Percentiles rank a stretch among this genome's conserved stretches.
phyloP scores from a whole-genome alignment of 2,329 filamentous ascomycete species.

The Purpureocillium takamizusanense region DNA sequence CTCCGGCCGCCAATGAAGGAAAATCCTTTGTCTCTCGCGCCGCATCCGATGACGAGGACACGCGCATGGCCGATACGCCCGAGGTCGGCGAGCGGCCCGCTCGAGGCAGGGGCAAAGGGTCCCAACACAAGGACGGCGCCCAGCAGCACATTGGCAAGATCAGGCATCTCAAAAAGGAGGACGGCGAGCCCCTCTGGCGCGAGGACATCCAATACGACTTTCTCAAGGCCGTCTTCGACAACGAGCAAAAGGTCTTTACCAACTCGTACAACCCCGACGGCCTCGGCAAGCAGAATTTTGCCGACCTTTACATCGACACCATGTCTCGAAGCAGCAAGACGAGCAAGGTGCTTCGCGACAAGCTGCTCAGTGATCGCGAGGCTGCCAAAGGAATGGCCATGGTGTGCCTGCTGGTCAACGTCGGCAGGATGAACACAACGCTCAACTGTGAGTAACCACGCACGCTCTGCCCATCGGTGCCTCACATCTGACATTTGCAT shows the following conservation, averaged over 20 bases:
- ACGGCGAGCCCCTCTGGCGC: constrained; percentile 79
- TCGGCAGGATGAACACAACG: constrained; percentile 97
- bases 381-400: constrained; percentile 98
- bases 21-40: constrained; percentile 38
- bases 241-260: constrained; percentile 70
- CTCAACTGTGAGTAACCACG: constrained; percentile 66
- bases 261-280: constrained; percentile 68
- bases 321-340: constrained; percentile 99
- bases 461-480: not conserved
- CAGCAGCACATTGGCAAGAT: constrained; percentile 56
- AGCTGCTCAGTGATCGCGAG: constrained; percentile 82
- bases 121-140: constrained; percentile 24
- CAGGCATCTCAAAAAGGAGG: constrained; percentile 77
- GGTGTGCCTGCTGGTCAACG: constrained; percentile 95
- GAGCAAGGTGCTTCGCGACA: constrained; percentile 96
- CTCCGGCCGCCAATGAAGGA: constrained; percentile 30
- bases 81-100: constrained; percentile 31
- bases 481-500: constrained; percentile 7
- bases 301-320: constrained; percentile 94
- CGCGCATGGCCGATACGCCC: constrained; percentile 31
- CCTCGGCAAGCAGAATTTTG: constrained; percentile 66
- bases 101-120: constrained; percentile 24
- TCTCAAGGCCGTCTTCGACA: constrained; percentile 69
- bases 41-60: constrained; percentile 38
- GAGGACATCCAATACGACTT: constrained; percentile 87